These are phyloP conservation scores for Aspergillus intermedius DNA, from an alignment of 2,329 filamentous ascomycete genomes.

Conservation along the genomic window DNA sequence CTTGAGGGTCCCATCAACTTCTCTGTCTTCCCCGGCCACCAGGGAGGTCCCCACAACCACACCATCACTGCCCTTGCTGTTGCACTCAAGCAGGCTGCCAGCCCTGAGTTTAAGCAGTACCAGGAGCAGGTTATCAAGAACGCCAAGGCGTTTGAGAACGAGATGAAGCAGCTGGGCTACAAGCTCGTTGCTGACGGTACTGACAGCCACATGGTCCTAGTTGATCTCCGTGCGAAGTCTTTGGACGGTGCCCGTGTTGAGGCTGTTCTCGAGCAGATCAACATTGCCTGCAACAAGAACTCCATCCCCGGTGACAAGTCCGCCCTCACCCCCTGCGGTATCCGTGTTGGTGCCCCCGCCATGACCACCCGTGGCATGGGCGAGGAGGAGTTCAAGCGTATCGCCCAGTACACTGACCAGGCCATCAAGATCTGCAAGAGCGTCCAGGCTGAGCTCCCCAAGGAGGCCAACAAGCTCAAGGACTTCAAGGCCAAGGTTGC, in stretches of 20 bases:
- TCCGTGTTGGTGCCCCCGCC: slow-evolving; percentile 92
- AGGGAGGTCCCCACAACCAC: slow-evolving; percentile 97
- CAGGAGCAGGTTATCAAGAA: slow-evolving; percentile 87
- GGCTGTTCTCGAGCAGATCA: slow-evolving; percentile 92
- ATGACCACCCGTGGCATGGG: slow-evolving; percentile 97
- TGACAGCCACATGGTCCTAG: slow-evolving; percentile 91
- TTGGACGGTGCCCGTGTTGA: slow-evolving; percentile 92
- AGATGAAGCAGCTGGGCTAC: slow-evolving; percentile 66
- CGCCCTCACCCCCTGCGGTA: slow-evolving; percentile 85
- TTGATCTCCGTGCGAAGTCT: slow-evolving; percentile 81
- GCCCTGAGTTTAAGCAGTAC: slow-evolving; percentile 84
- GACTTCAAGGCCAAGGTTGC: slow-evolving; percentile 96
- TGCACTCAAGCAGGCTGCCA: slow-evolving; percentile 86
- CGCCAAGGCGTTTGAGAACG: slow-evolving; percentile 76
- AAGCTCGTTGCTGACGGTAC: slow-evolving; percentile 89
- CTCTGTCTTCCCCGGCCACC: slow-evolving; percentile 96
- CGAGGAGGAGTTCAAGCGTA: slow-evolving; percentile 82
- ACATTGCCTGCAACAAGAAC: slow-evolving; percentile 99
- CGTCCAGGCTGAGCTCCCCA: slow-evolving; percentile 75
- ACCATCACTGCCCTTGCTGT: slow-evolving; percentile 95
- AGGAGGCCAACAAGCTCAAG: slow-evolving; percentile 99
- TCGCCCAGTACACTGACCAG: slow-evolving; percentile 82
- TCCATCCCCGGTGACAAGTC: slow-evolving; percentile 96
- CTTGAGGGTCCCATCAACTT: slow-evolving; percentile 90
- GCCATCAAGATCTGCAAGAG: slow-evolving; percentile 86